Evolutionary conservation across 2,329 filamentous ascomycete species (phyloP), one percentile per base, ranked within the genome.

Genomic region (Xylariomycetidae sp.): DNA sequence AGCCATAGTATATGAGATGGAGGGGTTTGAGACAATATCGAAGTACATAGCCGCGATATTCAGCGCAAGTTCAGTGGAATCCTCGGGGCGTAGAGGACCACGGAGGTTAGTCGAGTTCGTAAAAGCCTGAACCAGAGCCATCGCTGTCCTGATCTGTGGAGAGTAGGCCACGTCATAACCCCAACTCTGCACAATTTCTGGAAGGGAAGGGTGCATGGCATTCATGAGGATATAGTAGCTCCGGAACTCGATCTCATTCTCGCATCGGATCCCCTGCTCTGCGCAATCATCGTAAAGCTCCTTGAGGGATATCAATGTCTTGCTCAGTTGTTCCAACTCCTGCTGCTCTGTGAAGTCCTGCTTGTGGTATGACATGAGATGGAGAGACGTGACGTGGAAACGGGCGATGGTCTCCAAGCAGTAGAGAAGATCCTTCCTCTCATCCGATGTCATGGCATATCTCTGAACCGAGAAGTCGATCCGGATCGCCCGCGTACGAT

Each of bases 1-100:
- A 11, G 78, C 80, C 76, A 83, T 81, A 1, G 77, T 81, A 49
- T 83, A 84, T 1, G 80, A 82, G 3, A 81, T 71, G 12, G 63
- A 58, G 0, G 64, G 61, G 25, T 71, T 66, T 43, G 74, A 66
- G 17, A 83, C 62, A 30, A 83, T 77, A 16, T 69, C 64, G 49
- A 83, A 82, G 52, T 74, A 82, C 13, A 71, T 66, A 16, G 65
- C 61, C 27, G 68, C 74, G 5, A 66, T 64, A 14, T 67, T 66
- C 25, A 71, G 61, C 3, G 73, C 69, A 16, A 69, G 53, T 9
- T 70, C 67, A 13, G 70, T 58, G 2, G 66, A 64, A 1, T 68
- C 65, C 1, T 57, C 62, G 8, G 71, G 69, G 31, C 66, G 68
- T 30, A 81, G 54, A 1, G 78, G 77, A 0, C 77, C 77, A 17